Conservation (phyloP, 2,329 filamentous ascomycete species). For the Aspergillus ustus region DNA sequence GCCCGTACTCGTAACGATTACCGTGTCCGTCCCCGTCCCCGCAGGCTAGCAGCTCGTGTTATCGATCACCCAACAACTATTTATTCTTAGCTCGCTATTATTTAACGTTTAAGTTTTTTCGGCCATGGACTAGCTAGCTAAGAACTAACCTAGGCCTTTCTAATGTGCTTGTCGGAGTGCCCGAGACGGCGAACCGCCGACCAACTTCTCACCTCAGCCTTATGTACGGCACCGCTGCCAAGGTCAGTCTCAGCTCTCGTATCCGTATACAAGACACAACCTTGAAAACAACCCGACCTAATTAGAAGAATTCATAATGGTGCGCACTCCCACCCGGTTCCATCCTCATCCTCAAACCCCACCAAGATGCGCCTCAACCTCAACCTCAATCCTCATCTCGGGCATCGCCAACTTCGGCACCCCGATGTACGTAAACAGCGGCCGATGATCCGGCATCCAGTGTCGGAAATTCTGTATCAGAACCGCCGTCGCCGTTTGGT, state of each 20-base stretch:
- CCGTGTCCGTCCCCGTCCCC: background rate
- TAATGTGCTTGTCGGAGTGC: too few relatives aligned
- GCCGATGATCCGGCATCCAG: background rate
- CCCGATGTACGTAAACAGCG: background rate
- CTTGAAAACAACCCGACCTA: too few relatives aligned
- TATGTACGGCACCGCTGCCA: too few relatives aligned
- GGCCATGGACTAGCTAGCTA: too few relatives aligned
- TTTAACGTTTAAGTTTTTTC: too few relatives aligned
- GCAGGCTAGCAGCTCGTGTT: background rate
- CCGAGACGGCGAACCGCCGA: too few relatives aligned
- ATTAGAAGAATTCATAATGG: too few relatives aligned
- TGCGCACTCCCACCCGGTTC: too few relatives aligned
- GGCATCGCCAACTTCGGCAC: background rate
- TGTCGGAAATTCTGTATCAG: background rate
- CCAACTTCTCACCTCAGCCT: too few relatives aligned
- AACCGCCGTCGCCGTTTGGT: background rate
- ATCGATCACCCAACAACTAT: background rate
- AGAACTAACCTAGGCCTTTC: too few relatives aligned
- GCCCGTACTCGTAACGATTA: conserved; percentile 3
- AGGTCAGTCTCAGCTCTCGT: too few relatives aligned
- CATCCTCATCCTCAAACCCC: background rate
- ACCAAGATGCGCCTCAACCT: background rate
- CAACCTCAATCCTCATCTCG: background rate
- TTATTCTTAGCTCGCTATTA: background rate
- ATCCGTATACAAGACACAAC: too few relatives aligned